Conservation (phyloP, 2,329 filamentous ascomycete species). For the Emmonsiellopsis sp. region DNA sequence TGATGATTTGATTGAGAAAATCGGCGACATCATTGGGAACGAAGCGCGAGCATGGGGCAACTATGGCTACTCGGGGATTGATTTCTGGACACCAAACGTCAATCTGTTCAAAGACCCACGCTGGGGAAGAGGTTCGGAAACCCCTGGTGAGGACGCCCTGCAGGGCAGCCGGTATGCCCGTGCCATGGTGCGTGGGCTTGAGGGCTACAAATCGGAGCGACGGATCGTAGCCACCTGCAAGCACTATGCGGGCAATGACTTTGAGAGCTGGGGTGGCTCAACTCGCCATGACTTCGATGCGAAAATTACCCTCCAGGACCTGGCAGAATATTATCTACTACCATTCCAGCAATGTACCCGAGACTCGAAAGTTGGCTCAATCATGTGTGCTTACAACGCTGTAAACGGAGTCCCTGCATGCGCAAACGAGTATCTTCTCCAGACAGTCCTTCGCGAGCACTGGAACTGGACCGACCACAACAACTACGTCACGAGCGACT, state of each 20-base stretch:
- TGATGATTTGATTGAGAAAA: slow-evolving; percentile 44
- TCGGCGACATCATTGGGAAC: slow-evolving; percentile 41
- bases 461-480: slow-evolving; percentile 53
- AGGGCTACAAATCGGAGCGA: slow-evolving; percentile 28
- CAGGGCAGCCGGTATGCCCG: slow-evolving; percentile 40
- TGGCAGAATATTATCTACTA: slow-evolving; percentile 56
- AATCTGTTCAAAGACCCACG: slow-evolving; percentile 53
- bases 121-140: slow-evolving; percentile 50
- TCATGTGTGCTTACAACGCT: slow-evolving; percentile 53
- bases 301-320: slow-evolving; percentile 46
- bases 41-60: slow-evolving; percentile 56
- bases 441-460: slow-evolving; percentile 51
- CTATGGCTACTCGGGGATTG: slow-evolving; percentile 34
- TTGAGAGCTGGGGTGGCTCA: slow-evolving; percentile 35
- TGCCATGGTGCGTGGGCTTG: slow-evolving; percentile 40
- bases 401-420: slow-evolving; percentile 56
- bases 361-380: slow-evolving; percentile 45
- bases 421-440: slow-evolving; percentile 50
- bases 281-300: slow-evolving; percentile 43
- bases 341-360: slow-evolving; percentile 54
- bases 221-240: slow-evolving; percentile 48
- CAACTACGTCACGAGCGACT: slow-evolving; percentile 55
- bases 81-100: slow-evolving; percentile 54
- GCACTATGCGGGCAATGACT: slow-evolving; percentile 47
- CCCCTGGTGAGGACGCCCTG: slow-evolving; percentile 47